A percentile compares a stretch with the other conserved stretches of the same genome.
Conservation (phyloP, 1,139 yeast genomes). For the Sugiyamaella sp. region DNA sequence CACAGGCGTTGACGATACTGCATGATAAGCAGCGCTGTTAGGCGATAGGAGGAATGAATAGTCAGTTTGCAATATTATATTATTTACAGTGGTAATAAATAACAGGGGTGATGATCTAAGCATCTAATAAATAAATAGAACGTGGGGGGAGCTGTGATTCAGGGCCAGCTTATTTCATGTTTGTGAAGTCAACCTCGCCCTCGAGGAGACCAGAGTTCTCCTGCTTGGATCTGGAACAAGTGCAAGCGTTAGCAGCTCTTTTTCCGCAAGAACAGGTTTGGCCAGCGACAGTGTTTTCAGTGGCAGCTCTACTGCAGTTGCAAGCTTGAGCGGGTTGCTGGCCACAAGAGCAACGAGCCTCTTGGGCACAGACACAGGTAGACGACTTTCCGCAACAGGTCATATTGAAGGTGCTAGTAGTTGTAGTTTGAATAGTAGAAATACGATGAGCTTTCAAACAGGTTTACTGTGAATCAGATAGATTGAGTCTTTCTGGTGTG, state of each 20-base stretch:
- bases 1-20: no score
- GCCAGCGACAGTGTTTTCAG: constrained; percentile 40
- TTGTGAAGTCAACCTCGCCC: constrained; percentile 49
- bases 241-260: constrained; percentile 45
- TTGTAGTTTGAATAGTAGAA: constrained; percentile 2
- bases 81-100: not conserved
- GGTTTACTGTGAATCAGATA: no score
- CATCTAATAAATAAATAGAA: constrained; percentile 8
- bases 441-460: no score
- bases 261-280: constrained; percentile 47
- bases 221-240: constrained; percentile 43
- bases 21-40: no score
- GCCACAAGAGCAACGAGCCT: constrained; percentile 49
- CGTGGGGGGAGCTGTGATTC: no score
- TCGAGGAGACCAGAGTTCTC: constrained; percentile 42
- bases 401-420: constrained; percentile 22
- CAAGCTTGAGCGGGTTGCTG: constrained; percentile 47
- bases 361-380: constrained; percentile 46
- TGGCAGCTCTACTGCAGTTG: constrained; percentile 42
- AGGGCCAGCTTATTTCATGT: constrained; percentile 39
- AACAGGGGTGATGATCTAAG: not conserved
- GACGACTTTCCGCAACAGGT: constrained; percentile 44
- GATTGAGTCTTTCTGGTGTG: not conserved
- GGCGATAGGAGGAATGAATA: no score
- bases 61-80: not conserved